These are phyloP conservation scores for Daldinia bambusicola DNA, from an alignment of 495 filamentous ascomycete genomes.

Conservation along the genomic window DNA sequence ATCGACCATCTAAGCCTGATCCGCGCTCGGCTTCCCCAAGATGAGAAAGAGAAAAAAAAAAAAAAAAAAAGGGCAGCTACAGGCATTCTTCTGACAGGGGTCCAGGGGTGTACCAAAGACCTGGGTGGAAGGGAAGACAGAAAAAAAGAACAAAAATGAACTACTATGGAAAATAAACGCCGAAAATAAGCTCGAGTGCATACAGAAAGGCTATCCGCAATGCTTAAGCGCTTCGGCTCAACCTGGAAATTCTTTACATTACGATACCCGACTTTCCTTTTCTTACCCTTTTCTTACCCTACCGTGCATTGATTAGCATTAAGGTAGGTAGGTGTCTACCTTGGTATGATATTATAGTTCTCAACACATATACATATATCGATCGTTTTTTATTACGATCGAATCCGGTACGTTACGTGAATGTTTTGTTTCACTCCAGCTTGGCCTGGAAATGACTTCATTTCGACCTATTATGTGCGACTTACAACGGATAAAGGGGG, in stretches of 20 bases:
- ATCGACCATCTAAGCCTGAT: slow-evolving; percentile 44
- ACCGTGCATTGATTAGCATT: not conserved
- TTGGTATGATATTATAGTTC: not conserved
- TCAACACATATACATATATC: not conserved
- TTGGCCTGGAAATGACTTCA: slow-evolving; percentile 37
- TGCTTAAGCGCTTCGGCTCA: slow-evolving; percentile 20
- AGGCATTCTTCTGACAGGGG: slow-evolving; percentile 37
- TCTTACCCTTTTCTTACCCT: not conserved
- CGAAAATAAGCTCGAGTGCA: slow-evolving; percentile 1
- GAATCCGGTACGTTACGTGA: slow-evolving; percentile 29
- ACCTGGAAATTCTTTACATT: not conserved
- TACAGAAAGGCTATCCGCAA: slow-evolving; percentile 8
- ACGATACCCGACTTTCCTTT: too few species aligned
- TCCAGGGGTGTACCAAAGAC: slow-evolving; percentile 41
- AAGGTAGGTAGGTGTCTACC: too few species aligned
- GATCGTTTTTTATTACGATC: slow-evolving; percentile 16
- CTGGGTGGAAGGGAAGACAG: slow-evolving; percentile 36
- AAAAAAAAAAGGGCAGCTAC: slow-evolving; percentile 25
- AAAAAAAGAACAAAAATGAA: slow-evolving; percentile 23
- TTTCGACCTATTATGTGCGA: slow-evolving; percentile 23
- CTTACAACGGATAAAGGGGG: not conserved
- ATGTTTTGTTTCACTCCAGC: slow-evolving; percentile 30
- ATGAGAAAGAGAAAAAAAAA: slow-evolving; percentile 34
- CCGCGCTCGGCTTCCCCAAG: slow-evolving; percentile 47
- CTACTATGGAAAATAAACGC: slow-evolving; percentile 9